Evolutionary conservation across 2,329 filamentous ascomycete species (phyloP).

Genomic region (Mycosphaerella arachidis): DNA sequence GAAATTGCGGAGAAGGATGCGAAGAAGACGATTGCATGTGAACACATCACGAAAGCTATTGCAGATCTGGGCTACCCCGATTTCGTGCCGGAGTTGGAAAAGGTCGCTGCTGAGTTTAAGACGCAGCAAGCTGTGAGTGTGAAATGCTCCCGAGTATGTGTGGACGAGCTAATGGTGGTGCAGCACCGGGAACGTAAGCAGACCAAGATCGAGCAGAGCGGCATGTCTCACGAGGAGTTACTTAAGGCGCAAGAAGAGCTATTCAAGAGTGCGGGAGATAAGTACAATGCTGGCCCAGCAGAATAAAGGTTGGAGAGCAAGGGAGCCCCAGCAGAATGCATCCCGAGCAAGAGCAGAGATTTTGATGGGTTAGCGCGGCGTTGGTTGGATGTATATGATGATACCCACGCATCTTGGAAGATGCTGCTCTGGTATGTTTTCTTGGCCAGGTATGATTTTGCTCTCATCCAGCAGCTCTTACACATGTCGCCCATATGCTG

Average conservation of each 20-base stretch:
- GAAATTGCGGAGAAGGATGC: constrained; percentile 98
- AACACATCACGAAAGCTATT: constrained; percentile 93
- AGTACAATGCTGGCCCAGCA: constrained; percentile 50
- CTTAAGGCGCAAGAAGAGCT: constrained; percentile 85
- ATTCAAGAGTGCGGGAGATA: constrained; percentile 74
- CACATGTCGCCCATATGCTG: neutral
- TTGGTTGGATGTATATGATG: neutral
- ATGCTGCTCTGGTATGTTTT: neutral
- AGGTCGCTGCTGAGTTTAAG: constrained; percentile 86
- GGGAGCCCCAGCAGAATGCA: neutral
- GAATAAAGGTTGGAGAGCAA: neutral
- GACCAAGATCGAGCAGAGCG: constrained; percentile 93
- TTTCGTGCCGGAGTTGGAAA: constrained; percentile 82
- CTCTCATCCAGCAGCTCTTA: neutral
- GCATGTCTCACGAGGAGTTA: constrained; percentile 84
- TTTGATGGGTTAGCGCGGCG: neutral
- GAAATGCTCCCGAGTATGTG: constrained; percentile 7
- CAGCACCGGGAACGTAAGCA: constrained; percentile 94
- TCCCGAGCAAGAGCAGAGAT: neutral
- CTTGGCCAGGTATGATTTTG: neutral
- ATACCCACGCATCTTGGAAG: neutral
- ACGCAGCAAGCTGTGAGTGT: constrained; percentile 76
- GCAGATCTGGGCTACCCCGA: constrained; percentile 89
- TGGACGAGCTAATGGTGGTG: constrained; percentile 2
- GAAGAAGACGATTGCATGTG: constrained; percentile 98